Evolutionary conservation across 2,329 filamentous ascomycete genomes (phyloP).

Genomic region (Elsinoe fawcettii): DNA sequence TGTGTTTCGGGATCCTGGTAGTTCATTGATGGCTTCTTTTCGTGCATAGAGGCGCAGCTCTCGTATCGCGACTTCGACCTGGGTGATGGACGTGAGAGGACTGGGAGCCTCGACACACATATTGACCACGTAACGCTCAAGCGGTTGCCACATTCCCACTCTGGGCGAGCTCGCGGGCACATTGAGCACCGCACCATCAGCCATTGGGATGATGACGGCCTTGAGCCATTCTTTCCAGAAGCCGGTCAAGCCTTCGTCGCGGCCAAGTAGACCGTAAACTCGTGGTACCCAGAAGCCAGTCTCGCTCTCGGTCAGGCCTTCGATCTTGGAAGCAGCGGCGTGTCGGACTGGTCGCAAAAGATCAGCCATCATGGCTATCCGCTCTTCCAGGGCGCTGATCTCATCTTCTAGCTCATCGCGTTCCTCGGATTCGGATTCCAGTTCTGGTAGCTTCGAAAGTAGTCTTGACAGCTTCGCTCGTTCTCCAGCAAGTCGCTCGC

Average conservation of each 20-base stretch:
- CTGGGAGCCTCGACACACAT: conserved; percentile 91
- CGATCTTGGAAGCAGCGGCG: conserved; percentile 92
- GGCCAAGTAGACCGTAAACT: conserved; percentile 84
- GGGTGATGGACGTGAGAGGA: conserved; percentile 86
- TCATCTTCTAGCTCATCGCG: conserved; percentile 84
- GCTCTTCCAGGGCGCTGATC: conserved; percentile 93
- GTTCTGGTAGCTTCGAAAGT: conserved; percentile 70
- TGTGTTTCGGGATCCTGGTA: conserved; percentile 82
- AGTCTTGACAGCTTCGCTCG: conserved; percentile 84
- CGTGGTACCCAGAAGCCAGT: conserved; percentile 93
- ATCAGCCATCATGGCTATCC: conserved; percentile 94
- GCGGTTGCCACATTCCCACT: conserved; percentile 88
- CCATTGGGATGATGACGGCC: conserved; percentile 92
- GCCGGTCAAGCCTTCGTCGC: conserved; percentile 70
- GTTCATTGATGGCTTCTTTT: conserved; percentile 85
- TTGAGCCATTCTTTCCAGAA: conserved; percentile 99
- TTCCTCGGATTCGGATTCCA: conserved; percentile 70
- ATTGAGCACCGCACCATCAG: conserved; percentile 70
- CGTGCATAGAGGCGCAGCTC: conserved; percentile 87
- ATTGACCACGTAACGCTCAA: conserved; percentile 95
- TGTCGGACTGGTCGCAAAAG: conserved; percentile 86
- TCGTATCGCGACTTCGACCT: conserved; percentile 83
- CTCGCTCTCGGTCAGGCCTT: conserved; percentile 89
- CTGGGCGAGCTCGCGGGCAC: conserved; percentile 83
- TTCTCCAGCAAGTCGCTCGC: conserved; percentile 77